Percentiles rank a stretch among this genome's conserved stretches.
These are phyloP conservation scores for Kurtzmaniella quercitrusa DNA, from an alignment of 1,139 yeast genomes.

Conservation along the genomic window DNA sequence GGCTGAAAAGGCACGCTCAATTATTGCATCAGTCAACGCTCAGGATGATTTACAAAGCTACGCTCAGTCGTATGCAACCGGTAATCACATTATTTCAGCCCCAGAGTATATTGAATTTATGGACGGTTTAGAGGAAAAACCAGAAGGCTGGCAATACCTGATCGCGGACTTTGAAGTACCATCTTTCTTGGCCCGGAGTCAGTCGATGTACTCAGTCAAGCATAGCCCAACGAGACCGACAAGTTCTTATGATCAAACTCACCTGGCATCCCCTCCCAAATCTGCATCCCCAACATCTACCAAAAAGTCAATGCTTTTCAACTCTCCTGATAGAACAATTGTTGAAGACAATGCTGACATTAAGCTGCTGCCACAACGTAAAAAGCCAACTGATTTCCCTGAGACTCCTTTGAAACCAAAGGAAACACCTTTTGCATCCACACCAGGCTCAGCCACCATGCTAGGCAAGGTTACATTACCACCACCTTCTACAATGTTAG, in stretches of 20 bases:
- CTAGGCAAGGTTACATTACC: conserved; percentile 9
- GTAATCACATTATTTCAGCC: conserved; percentile 56
- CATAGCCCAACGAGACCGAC: conserved; percentile 8
- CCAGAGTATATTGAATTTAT: conserved; percentile 43
- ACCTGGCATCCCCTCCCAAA: neutral
- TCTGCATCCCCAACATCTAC: neutral
- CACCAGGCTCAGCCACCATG: conserved; percentile 6
- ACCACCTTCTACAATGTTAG: conserved; percentile 11
- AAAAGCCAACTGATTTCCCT: conserved; percentile 2
- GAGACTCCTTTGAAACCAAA: neutral
- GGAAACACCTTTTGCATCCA: neutral
- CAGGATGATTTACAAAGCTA: conserved; percentile 56
- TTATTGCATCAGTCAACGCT: conserved; percentile 68
- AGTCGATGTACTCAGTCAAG: conserved; percentile 20
- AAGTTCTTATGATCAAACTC: neutral
- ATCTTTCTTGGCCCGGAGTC: conserved; percentile 31
- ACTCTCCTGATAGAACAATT: neutral
- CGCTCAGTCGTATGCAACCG: conserved; percentile 59
- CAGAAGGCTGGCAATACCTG: conserved; percentile 17
- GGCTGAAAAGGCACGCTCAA: conserved; percentile 65
- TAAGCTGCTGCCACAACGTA: conserved; percentile 10
- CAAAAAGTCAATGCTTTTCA: neutral
- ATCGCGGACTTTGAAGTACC: conserved; percentile 35
- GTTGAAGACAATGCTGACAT: neutral
- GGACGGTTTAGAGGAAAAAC: conserved; percentile 31